phyloP scores from a whole-genome alignment of 1,139 yeast species.

The Yamadazyma aaseri region DNA sequence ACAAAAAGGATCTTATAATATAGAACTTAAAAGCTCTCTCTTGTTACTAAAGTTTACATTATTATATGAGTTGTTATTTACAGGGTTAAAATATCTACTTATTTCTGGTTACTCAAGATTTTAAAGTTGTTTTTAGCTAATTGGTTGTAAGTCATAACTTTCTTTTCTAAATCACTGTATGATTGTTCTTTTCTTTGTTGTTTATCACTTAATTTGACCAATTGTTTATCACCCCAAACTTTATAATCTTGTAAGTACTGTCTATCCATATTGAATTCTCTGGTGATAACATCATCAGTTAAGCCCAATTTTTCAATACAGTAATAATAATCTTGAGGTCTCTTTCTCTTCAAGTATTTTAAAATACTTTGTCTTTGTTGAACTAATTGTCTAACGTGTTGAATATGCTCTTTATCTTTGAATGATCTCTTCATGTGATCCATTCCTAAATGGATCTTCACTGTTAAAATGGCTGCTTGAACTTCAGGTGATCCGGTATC shows the following conservation, averaged over 20 bases:
- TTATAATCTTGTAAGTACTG: conserved; percentile 82
- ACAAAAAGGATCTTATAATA: no score
- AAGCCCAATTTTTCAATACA: conserved; percentile 85
- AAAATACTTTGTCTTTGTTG: conserved; percentile 85
- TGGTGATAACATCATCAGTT: conserved; percentile 71
- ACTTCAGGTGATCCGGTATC: conserved; percentile 96
- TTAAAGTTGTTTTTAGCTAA: conserved; percentile 42
- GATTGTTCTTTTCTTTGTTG: conserved; percentile 37
- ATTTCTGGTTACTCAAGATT: conserved; percentile 4
- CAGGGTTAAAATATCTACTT: no score
- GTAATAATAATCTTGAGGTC: conserved; percentile 82
- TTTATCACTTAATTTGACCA: conserved; percentile 44
- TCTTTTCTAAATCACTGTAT: conserved; percentile 38
- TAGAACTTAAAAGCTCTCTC: no score
- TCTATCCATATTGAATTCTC: conserved; percentile 83
- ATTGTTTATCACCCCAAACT: conserved; percentile 68
- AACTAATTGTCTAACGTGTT: conserved; percentile 74
- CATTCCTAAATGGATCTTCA: conserved; percentile 75
- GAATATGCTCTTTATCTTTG: conserved; percentile 70
- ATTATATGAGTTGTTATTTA: not conserved
- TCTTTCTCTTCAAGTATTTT: conserved; percentile 73
- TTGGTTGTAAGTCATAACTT: conserved; percentile 39
- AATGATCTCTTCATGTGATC: conserved; percentile 70
- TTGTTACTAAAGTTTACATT: no score
- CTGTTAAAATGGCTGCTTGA: conserved; percentile 88